phyloP scores from a whole-genome alignment of 1,284 basidiomycete genomes.

The Ganoderma meredithae region DNA sequence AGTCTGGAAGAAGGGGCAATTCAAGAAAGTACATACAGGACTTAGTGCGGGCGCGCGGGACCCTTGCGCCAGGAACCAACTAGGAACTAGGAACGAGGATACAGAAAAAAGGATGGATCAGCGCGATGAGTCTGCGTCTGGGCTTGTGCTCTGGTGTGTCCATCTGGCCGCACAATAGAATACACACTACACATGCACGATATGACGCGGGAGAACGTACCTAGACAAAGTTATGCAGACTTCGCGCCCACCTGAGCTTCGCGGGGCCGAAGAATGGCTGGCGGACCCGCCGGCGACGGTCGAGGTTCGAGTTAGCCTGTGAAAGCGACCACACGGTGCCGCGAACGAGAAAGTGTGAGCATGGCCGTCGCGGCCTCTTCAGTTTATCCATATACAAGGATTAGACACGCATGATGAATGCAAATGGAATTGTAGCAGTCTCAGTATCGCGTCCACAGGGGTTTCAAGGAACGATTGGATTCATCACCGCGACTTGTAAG shows the following conservation, averaged over 20 bases:
- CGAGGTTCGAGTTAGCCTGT: background rate
- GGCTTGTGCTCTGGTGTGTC: background rate
- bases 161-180: background rate
- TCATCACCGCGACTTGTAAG: background rate
- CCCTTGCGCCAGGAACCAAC: background rate
- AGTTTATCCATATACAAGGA: background rate
- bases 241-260: background rate
- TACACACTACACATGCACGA: background rate
- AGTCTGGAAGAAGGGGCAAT: background rate
- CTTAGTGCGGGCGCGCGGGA: background rate
- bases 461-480: slow-evolving; percentile 1
- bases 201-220: background rate
- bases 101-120: background rate
- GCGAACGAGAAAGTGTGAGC: background rate
- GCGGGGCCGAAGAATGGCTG: background rate
- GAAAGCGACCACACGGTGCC: background rate
- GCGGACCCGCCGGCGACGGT: background rate
- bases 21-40: too few relatives aligned
- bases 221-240: background rate
- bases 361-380: background rate
- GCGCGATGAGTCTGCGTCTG: background rate
- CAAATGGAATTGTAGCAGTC: background rate
- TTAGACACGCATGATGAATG: background rate
- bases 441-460: background rate
- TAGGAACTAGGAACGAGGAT: background rate